Percentiles rank a stretch among this genome's conserved stretches.
Conservation (phyloP, 2,329 filamentous ascomycete genomes). For the Rhexocercosporidium sp. region DNA sequence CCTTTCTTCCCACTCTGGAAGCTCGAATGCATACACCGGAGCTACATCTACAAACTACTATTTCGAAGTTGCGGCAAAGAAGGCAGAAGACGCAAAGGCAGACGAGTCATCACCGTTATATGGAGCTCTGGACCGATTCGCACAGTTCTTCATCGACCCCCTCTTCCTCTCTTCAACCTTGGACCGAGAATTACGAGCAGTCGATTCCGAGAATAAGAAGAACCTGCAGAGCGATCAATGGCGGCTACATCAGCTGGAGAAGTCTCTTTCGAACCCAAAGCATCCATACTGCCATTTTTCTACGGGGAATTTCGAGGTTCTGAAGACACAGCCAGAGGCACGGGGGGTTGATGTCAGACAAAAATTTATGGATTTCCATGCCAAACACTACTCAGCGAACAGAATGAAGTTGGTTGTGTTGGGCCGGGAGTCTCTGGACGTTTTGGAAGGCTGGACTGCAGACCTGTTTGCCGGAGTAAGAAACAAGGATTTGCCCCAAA, state of each 20-base stretch:
- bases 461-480: conserved; percentile 71
- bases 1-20: conserved; percentile 85
- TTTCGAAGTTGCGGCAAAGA: conserved; percentile 89
- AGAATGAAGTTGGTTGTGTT: conserved; percentile 76
- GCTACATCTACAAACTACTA: conserved; percentile 96
- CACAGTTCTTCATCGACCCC: conserved; percentile 76
- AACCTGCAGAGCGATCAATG: conserved; percentile 76
- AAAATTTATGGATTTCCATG: conserved; percentile 76
- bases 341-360: conserved; percentile 72
- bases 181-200: conserved; percentile 72
- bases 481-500: conserved; percentile 69
- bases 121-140: conserved; percentile 74
- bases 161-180: conserved; percentile 73
- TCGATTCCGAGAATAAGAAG: conserved; percentile 83
- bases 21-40: conserved; percentile 94
- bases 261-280: conserved; percentile 69
- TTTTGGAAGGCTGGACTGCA: conserved; percentile 69
- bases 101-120: conserved; percentile 68
- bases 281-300: conserved; percentile 78
- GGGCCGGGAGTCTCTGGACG: conserved; percentile 69
- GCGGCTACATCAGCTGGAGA: conserved; percentile 73
- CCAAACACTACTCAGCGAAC: conserved; percentile 75
- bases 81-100: conserved; percentile 68
- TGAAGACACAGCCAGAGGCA: conserved; percentile 71
- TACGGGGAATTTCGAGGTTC: conserved; percentile 72